These are phyloP conservation scores for Suillus ampliporus DNA, from an alignment of 768 basidiomycete genomes.

Conservation along the genomic window DNA sequence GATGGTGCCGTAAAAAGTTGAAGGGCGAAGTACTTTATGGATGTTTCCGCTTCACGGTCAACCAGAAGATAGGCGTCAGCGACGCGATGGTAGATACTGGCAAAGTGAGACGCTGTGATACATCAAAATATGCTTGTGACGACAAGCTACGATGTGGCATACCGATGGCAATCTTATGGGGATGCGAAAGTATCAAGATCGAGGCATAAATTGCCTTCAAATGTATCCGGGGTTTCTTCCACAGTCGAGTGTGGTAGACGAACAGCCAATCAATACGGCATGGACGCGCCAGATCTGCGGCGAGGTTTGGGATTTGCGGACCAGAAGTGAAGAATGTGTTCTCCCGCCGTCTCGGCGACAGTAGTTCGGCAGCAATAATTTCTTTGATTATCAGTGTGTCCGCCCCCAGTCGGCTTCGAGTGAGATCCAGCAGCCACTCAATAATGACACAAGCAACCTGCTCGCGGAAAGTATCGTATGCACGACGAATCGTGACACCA, in stretches of 20 bases:
- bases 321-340: slow-evolving; percentile 49
- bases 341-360: slow-evolving; percentile 64
- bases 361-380: slow-evolving; percentile 70
- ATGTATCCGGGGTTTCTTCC: slow-evolving; percentile 83
- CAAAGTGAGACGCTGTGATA: slow-evolving; percentile 76
- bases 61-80: slow-evolving; percentile 91
- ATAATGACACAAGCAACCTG: slow-evolving; percentile 83
- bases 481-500: slow-evolving; percentile 86
- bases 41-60: slow-evolving; percentile 94
- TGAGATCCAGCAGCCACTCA: slow-evolving; percentile 84
- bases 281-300: slow-evolving; percentile 50
- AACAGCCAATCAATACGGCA: slow-evolving; percentile 78
- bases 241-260: slow-evolving; percentile 80
- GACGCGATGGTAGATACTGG: slow-evolving; percentile 82
- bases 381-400: slow-evolving; percentile 75
- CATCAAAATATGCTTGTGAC: slow-evolving; percentile 13
- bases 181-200: slow-evolving; percentile 69
- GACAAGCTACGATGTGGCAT: slow-evolving; percentile 31
- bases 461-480: slow-evolving; percentile 89
- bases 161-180: slow-evolving; percentile 84
- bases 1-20: slow-evolving; percentile 94
- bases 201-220: slow-evolving; percentile 85
- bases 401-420: slow-evolving; percentile 68
- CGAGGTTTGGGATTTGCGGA: slow-evolving; percentile 41
- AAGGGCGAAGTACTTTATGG: slow-evolving; percentile 90